Percentiles rank a stretch among this genome's conserved stretches.
These are phyloP conservation scores for Boletus fagicola DNA, from an alignment of 768 basidiomycete species.

Conservation along the genomic window DNA sequence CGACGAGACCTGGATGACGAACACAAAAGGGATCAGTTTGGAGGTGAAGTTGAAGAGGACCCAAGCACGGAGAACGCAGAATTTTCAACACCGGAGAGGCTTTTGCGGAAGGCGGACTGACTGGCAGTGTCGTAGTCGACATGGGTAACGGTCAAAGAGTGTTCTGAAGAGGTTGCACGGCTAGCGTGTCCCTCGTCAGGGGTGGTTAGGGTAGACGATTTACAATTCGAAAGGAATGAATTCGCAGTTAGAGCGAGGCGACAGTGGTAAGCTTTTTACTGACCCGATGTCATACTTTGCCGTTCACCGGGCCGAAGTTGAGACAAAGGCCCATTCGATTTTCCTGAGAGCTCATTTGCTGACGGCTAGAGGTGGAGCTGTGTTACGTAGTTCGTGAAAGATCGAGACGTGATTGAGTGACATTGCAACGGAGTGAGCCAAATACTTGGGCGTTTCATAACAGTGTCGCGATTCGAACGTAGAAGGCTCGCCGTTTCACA, in stretches of 20 bases:
- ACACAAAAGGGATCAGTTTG: constrained; percentile 11
- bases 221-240: constrained; percentile 14
- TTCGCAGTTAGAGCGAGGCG: constrained; percentile 9
- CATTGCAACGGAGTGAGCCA: neutral
- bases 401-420: neutral
- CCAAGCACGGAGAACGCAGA: neutral
- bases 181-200: constrained; percentile 9
- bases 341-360: neutral
- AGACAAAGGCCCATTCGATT: neutral
- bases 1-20: neutral
- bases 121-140: constrained; percentile 7
- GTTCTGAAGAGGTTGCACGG: constrained; percentile 12
- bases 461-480: neutral
- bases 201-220: constrained; percentile 15
- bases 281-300: constrained; percentile 4
- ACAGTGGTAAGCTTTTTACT: neutral
- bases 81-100: constrained; percentile 13
- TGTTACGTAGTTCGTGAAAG: constrained; percentile 12
- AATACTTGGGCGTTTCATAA: neutral
- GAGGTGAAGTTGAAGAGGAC: constrained; percentile 7
- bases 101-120: neutral
- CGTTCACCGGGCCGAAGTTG: neutral
- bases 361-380: constrained; percentile 11
- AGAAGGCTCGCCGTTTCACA: neutral
- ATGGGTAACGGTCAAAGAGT: constrained; percentile 14